phyloP scores from a whole-genome alignment of 2,329 filamentous ascomycete genomes.

The Fusarium tricinctum region DNA sequence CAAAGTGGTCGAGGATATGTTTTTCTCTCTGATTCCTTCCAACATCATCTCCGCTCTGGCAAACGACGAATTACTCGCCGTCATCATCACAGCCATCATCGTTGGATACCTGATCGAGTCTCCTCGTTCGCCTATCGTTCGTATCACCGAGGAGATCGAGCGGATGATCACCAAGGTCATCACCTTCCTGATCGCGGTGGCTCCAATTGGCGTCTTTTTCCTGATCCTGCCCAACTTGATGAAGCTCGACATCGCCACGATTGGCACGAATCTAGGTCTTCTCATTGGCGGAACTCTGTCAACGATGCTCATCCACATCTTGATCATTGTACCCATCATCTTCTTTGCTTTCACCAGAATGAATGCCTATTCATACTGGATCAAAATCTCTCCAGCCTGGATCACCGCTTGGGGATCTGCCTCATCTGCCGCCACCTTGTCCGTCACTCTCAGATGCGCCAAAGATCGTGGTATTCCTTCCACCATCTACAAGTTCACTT shows the following conservation, averaged over 20 bases:
- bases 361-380: conserved; percentile 65
- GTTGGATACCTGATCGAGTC: conserved; percentile 62
- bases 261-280: conserved; percentile 64
- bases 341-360: conserved; percentile 58
- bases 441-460: conserved; percentile 62
- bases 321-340: conserved; percentile 61
- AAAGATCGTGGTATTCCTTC: conserved; percentile 58
- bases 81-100: conserved; percentile 62
- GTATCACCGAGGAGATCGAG: conserved; percentile 63
- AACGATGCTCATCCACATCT: conserved; percentile 63
- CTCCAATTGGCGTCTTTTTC: conserved; percentile 67
- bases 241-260: conserved; percentile 61
- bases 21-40: conserved; percentile 63
- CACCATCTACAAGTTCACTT: conserved; percentile 61
- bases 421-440: conserved; percentile 66
- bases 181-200: conserved; percentile 62
- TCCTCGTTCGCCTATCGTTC: conserved; percentile 55
- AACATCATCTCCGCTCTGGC: conserved; percentile 64
- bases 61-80: conserved; percentile 61
- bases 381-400: conserved; percentile 65
- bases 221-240: conserved; percentile 67
- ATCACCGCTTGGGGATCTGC: conserved; percentile 68
- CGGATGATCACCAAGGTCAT: conserved; percentile 62
- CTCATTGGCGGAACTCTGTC: conserved; percentile 63
- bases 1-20: conserved; percentile 63